Evolutionary conservation across 1,139 yeast genomes (phyloP).

Genomic region (Yamadazyma friedrichii): DNA sequence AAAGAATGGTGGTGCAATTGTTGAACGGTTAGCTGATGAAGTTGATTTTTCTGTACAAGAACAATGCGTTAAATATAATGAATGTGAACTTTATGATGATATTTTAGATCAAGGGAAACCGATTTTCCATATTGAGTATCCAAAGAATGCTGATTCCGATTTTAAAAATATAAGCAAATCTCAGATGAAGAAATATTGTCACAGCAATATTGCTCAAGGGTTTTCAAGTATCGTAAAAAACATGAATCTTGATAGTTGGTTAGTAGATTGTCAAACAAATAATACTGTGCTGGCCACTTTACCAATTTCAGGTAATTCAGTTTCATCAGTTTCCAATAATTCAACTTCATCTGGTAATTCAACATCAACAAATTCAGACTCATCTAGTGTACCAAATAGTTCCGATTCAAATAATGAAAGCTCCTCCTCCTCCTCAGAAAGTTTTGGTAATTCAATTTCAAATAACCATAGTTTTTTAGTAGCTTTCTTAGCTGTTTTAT

Average conservation of each 20-base stretch:
- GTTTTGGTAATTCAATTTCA: not conserved
- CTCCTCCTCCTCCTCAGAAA: not conserved
- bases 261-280: constrained; percentile 8
- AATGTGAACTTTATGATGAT: constrained; percentile 16
- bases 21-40: constrained; percentile 12
- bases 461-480: too few species aligned
- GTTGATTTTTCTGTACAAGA: constrained; percentile 22
- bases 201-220: constrained; percentile 9
- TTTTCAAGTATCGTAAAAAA: constrained; percentile 22
- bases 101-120: constrained; percentile 17
- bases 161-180: constrained; percentile 9
- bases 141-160: constrained; percentile 16
- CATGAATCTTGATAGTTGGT: constrained; percentile 19
- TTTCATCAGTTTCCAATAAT: not conserved
- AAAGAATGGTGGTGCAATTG: constrained; percentile 21
- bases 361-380: too few species aligned
- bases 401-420: not conserved
- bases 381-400: too few species aligned
- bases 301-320: not conserved
- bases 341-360: not conserved
- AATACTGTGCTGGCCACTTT: not conserved
- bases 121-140: constrained; percentile 22
- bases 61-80: constrained; percentile 21
- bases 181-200: constrained; percentile 12
- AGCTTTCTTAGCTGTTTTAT: constrained; percentile 7